Evolutionary conservation across 2,329 filamentous ascomycete genomes (phyloP).

Genomic region (Colletotrichum musicola): DNA sequence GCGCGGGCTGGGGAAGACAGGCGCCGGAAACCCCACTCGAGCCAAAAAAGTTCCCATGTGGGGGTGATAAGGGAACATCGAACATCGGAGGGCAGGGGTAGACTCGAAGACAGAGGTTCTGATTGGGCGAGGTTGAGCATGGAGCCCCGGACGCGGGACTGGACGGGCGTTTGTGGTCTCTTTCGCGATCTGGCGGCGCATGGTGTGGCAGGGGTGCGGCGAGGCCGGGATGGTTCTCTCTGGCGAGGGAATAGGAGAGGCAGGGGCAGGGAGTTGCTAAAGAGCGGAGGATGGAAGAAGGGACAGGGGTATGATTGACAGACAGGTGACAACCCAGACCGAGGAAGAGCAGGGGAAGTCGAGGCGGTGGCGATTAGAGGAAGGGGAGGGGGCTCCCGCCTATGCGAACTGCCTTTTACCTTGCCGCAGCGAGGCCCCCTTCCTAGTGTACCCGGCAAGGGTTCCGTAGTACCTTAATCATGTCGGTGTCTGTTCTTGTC

Average conservation of each 20-base stretch:
- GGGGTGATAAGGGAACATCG: constrained; percentile 33
- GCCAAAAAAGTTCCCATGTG: constrained; percentile 38
- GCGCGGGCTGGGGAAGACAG: constrained; percentile 28
- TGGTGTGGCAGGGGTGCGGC: background rate
- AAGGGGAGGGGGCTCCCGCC: constrained; percentile 4
- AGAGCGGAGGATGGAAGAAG: background rate
- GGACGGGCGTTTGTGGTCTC: constrained; percentile 35
- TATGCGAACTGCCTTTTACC: constrained; percentile 6
- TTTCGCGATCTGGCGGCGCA: constrained; percentile 26
- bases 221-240: background rate
- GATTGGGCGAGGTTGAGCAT: constrained; percentile 8
- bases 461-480: constrained; percentile 20
- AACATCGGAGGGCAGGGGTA: no score
- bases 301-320: background rate
- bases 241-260: background rate
- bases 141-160: constrained; percentile 21
- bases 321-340: background rate
- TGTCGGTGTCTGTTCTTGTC: constrained; percentile 25
- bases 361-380: constrained; percentile 22
- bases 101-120: background rate
- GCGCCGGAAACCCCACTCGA: constrained; percentile 17
- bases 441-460: background rate
- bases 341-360: constrained; percentile 7
- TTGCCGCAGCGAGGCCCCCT: background rate
- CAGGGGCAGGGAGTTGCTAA: background rate